Base-by-base conservation (phyloP, 108 stramenopile species). In the Poteriospumella lacustris region DNA sequence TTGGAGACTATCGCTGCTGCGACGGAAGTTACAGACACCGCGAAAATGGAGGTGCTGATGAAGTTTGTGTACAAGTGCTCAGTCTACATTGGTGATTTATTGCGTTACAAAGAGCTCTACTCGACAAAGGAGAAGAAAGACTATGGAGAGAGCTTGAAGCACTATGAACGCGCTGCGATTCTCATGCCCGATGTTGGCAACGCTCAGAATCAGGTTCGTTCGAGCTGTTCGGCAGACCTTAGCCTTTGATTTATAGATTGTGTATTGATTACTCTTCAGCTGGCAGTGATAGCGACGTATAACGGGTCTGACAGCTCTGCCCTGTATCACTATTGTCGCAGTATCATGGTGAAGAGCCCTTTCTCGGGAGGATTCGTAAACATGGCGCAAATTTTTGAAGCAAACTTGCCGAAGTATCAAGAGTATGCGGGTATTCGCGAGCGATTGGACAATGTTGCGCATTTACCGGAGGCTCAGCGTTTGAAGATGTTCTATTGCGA, bases 261-360 rank as follows among this genome's bases (percentile, higher is more conserved):
- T n/a, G n/a, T n/a, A 52, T 15, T 19, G 47, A 19, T 52, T 52
- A 15, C 47, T 52, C 47, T 19, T 52, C 19, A 52, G 47, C 31
- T 64, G 60, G 60, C 60, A 34, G 24, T 64, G 15, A 34, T 64
- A 64, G 60, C 60, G 3, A 64, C 60, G 15, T 64, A 64, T 64
- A 64, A 64, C 31, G 60, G 36, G 36, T 26, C 60, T 64, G 60
- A 64, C 9, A 31, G 60, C 36, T 34, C 31, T 5, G 60, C 60
- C 36, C 33, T 64, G 9, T 64, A 12, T 64, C 60, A 64, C 36
- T 64, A 64, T 34, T 64, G 60, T 34, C 15, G 60, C 5, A 64
- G 60, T 64, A 24, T 31, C 24, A 5, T 64, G 60, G 60, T 24
- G 28, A 33, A 64, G 31, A 19, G 5, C 3, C 60, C 60, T 31